Percentiles rank a stretch among this genome's conserved stretches.
Conservation (phyloP, 352 stramenopile species). For the Ophiocytium majus region DNA sequence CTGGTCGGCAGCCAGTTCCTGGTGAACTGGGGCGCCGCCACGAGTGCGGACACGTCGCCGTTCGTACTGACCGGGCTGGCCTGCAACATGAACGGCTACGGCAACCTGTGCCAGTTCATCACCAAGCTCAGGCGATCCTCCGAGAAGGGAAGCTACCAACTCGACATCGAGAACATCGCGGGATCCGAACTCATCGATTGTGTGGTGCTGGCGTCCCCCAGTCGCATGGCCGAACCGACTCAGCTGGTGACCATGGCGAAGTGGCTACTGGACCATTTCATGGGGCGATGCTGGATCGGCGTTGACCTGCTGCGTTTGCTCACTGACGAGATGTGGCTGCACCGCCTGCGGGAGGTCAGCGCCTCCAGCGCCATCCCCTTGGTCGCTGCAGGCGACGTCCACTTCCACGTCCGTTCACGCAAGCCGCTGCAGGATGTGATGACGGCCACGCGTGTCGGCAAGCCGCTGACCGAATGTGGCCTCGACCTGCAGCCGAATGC, state of each 20-base stretch:
- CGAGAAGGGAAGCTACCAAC: neutral
- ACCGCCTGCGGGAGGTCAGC: neutral
- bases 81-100: neutral
- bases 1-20: too few relatives aligned
- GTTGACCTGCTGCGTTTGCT: too few relatives aligned
- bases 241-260: neutral
- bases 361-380: neutral
- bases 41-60: neutral
- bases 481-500: neutral
- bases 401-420: neutral
- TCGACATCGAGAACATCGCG: neutral
- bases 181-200: neutral
- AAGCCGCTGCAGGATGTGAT: neutral
- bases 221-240: neutral
- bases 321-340: slow-evolving; percentile 3
- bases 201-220: neutral
- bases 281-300: too few relatives aligned
- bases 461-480: neutral
- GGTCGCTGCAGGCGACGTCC: neutral
- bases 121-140: neutral
- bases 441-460: neutral
- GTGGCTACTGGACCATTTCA: too few relatives aligned
- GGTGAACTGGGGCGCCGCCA: too few relatives aligned
- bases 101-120: neutral
- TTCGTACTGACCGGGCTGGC: neutral